Evolutionary conservation across 306 rosid species (phyloP), one percentile per base, ranked within the genome.

Genomic region (Echinosophora koreensis): DNA sequence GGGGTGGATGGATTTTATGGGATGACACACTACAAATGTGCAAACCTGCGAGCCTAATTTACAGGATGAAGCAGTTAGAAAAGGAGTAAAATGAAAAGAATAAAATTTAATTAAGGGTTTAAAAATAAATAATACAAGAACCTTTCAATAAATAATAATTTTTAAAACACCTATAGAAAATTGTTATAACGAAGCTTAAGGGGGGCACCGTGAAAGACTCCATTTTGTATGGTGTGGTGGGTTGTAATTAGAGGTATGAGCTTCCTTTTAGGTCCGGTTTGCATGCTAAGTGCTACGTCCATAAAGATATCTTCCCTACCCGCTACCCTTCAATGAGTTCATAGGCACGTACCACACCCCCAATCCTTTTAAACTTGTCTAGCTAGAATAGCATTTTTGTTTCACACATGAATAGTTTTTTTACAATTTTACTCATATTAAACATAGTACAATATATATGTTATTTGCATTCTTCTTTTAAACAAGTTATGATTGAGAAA

Each of bases 231-330:
- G 32, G 62, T 52, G 34, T 52, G 27, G 51, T 30, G 54, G 68
- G 82, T 82, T 61, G 72, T 72, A 81, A 74, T 60, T 76, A 80
- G 82, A 88, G 88, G 90, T 46, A 5, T n/a, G 80, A 84, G 86
- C 94, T 79, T 52, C 56, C 77, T 80, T 91, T 88, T 89, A 90
- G 94, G 86, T 49, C 90, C 91, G 91, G 51, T 49, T 86, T 88
- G 84, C 89, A 91, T 86, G 94, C 90, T 83, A 7, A 46, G 69
- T 86, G 89, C 85, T 87, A 84, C 88, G 78, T 84, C 80, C 66
- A 59, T 56, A 42, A 6, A 4, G 6, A 4, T 37, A 37, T 37
- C 41, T 78, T 63, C 77, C 73, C 81, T 76, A 77, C 49, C 11
- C 0, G 32, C 27, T 0, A 8, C 15, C 22, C 22, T 9, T 2